These are phyloP conservation scores for Claviceps fusiformis DNA, from an alignment of 2,329 filamentous ascomycete genomes.

Conservation along the genomic window DNA sequence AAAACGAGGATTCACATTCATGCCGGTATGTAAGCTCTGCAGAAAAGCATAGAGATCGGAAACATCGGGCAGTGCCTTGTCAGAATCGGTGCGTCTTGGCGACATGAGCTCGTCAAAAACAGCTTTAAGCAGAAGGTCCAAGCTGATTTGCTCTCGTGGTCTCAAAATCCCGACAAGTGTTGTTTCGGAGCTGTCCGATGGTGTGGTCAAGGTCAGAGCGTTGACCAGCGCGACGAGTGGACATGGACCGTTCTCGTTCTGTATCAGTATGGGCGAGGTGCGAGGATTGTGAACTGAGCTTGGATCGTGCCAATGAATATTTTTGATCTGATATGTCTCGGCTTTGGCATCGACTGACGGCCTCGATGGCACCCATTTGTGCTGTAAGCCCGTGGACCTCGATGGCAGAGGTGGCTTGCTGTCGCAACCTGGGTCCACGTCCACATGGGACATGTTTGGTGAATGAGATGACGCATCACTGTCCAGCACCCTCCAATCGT, in stretches of 20 bases:
- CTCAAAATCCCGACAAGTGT: constrained; percentile 65
- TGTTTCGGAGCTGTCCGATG: constrained; percentile 45
- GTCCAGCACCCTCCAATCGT: constrained; percentile 41
- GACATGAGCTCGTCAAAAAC: constrained; percentile 91
- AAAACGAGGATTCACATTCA: constrained; percentile 95
- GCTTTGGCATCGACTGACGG: constrained; percentile 32
- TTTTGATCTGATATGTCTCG: constrained; percentile 89
- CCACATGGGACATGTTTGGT: constrained; percentile 5
- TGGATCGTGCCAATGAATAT: constrained; percentile 70
- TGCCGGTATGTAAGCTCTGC: constrained; percentile 79
- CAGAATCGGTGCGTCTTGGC: constrained; percentile 47
- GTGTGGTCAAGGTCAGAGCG: constrained; percentile 72
- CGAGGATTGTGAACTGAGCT: constrained; percentile 47
- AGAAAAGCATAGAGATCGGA: constrained; percentile 79
- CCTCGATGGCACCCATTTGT: constrained; percentile 25
- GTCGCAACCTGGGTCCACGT: constrained; percentile 7
- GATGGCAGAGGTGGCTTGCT: constrained; percentile 25
- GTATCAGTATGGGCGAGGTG: constrained; percentile 75
- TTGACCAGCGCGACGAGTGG: constrained; percentile 89
- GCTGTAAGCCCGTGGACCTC: constrained; percentile 16
- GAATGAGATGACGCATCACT: constrained; percentile 19
- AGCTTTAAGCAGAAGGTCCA: constrained; percentile 73
- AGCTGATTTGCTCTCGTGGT: constrained; percentile 73
- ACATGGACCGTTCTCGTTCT: constrained; percentile 91
- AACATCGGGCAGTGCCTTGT: constrained; percentile 66